phyloP scores from a whole-genome alignment of 495 filamentous ascomycete genomes.

The Penicillium longicatenatum region DNA sequence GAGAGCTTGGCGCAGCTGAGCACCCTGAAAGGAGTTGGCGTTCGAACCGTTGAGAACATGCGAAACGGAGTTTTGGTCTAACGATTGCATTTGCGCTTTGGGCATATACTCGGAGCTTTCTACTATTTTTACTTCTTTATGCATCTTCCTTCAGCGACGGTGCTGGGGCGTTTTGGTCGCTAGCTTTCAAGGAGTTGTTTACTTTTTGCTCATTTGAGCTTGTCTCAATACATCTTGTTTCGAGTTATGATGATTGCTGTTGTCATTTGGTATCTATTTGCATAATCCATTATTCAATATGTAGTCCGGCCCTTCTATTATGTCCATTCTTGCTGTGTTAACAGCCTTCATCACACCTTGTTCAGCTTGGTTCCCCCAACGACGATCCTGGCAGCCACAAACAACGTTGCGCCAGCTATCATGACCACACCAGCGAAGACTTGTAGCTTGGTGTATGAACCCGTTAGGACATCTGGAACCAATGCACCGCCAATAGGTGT shows the following conservation, averaged over 20 bases:
- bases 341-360: constrained; percentile 27
- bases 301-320: not conserved
- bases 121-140: constrained; percentile 20
- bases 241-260: not conserved
- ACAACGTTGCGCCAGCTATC: constrained; percentile 49
- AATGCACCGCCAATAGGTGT: constrained; percentile 76
- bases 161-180: constrained; percentile 36
- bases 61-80: constrained; percentile 47
- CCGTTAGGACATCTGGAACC: constrained; percentile 51
- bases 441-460: constrained; percentile 59
- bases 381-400: constrained; percentile 43
- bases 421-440: constrained; percentile 69
- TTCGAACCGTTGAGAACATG: constrained; percentile 58
- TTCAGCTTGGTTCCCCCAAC: constrained; percentile 36
- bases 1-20: constrained; percentile 48
- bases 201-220: not conserved
- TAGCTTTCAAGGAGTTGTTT: not conserved
- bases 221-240: not conserved
- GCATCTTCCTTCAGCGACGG: constrained; percentile 43
- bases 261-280: not conserved
- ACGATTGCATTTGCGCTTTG: constrained; percentile 17
- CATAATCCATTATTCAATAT: not conserved
- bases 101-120: constrained; percentile 22
- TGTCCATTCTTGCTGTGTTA: not conserved
- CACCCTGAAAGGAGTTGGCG: constrained; percentile 52